A percentile compares a stretch with the other conserved stretches of the same genome.
Evolutionary conservation across 345 rosid genomes (phyloP).

Genomic region (Eucalyptus pauciflora): DNA sequence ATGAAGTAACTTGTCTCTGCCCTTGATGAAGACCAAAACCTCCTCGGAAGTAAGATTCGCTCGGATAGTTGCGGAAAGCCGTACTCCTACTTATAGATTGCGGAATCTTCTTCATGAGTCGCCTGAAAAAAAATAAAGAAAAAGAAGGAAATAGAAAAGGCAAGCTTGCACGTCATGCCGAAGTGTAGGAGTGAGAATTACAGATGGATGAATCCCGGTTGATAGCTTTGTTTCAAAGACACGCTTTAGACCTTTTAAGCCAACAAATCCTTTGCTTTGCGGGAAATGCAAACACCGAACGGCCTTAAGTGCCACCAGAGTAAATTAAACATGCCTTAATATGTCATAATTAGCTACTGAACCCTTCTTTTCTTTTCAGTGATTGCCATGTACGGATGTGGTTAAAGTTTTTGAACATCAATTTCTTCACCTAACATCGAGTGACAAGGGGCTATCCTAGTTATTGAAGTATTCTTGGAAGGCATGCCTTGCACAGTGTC

Average conservation of each 20-base stretch:
- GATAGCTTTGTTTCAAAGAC: conserved; percentile 57
- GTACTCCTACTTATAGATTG: neutral
- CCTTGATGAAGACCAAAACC: neutral
- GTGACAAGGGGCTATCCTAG: neutral
- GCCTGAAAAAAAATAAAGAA: neutral
- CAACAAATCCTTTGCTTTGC: conserved; percentile 22
- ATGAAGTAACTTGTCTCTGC: neutral
- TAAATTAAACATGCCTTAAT: neutral
- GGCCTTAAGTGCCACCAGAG: neutral
- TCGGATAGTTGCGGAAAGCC: neutral
- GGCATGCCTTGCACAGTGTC: neutral
- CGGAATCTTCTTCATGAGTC: neutral
- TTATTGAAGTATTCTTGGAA: neutral
- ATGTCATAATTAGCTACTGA: neutral
- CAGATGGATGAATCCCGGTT: neutral
- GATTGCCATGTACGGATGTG: neutral
- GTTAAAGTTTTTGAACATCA: neutral
- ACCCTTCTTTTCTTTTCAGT: neutral
- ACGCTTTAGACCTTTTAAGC: conserved; percentile 30
- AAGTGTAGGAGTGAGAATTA: neutral
- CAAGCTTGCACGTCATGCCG: neutral
- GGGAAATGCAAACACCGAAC: conserved; percentile 2
- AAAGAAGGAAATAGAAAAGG: neutral
- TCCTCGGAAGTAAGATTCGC: neutral
- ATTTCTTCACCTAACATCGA: neutral